Percentiles rank a stretch among this genome's conserved stretches.
Conservation (phyloP, 1,139 yeast genomes). For the Magnusiomyces clavatus region DNA sequence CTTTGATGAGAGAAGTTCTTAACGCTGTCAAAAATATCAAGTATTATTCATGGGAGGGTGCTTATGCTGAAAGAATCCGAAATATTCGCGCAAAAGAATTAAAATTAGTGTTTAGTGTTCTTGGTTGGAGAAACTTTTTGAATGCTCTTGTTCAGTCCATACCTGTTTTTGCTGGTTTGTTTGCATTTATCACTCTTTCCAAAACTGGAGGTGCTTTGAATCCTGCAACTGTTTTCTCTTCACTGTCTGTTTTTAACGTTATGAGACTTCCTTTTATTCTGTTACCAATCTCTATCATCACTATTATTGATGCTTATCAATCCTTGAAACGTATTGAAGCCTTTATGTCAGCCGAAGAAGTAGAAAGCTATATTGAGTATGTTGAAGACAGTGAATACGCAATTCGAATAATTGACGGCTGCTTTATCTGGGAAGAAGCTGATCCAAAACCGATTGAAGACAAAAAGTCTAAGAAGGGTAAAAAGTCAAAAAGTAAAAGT, state of each 20-base stretch:
- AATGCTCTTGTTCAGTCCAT: constrained; percentile 56
- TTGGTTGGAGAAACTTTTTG: constrained; percentile 41
- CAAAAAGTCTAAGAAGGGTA: constrained; percentile 6
- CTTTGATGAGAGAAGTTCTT: constrained; percentile 54
- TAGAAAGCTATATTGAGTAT: constrained; percentile 29
- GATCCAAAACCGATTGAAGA: constrained; percentile 4
- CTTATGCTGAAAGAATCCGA: constrained; percentile 43
- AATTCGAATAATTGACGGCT: constrained; percentile 43
- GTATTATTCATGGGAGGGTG: constrained; percentile 68
- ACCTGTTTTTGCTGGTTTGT: constrained; percentile 61
- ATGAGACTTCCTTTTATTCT: constrained; percentile 64
- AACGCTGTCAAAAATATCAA: constrained; percentile 62
- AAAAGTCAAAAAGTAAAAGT: constrained; percentile 11
- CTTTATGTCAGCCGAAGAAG: constrained; percentile 41
- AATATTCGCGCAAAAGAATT: constrained; percentile 42
- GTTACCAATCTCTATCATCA: constrained; percentile 58
- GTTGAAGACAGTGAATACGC: constrained; percentile 35
- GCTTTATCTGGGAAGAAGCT: constrained; percentile 54
- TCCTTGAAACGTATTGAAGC: constrained; percentile 54
- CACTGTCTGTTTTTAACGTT: constrained; percentile 66
- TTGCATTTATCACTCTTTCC: constrained; percentile 66
- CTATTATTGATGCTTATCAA: constrained; percentile 60
- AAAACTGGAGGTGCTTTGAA: constrained; percentile 46
- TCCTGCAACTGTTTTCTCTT: constrained; percentile 73
- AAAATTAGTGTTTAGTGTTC: constrained; percentile 25